A percentile compares a stretch with the other conserved stretches of the same genome.
These are phyloP conservation scores for Boehmeria nivea DNA, from an alignment of 306 rosid species.

Conservation along the genomic window DNA sequence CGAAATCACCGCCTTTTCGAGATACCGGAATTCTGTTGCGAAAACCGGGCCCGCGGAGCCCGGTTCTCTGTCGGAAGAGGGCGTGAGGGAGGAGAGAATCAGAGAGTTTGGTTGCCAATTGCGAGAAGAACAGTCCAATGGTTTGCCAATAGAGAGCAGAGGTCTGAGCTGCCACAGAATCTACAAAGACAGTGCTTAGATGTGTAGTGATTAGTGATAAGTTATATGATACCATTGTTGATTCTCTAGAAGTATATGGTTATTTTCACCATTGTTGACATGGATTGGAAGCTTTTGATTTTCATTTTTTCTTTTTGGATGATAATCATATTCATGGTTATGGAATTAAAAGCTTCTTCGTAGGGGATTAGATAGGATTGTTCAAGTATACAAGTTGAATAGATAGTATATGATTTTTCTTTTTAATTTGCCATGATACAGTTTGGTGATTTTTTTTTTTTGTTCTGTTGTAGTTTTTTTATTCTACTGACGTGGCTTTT, in stretches of 20 bases:
- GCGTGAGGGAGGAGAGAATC: constrained; percentile 51
- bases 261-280: too few species aligned
- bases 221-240: background rate
- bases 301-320: background rate
- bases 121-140: constrained; percentile 82
- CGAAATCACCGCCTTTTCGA: constrained; percentile 65
- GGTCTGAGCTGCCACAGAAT: too few species aligned
- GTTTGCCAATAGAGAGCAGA: constrained; percentile 85
- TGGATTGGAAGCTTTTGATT: too few species aligned
- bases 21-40: constrained; percentile 43
- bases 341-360: too few species aligned
- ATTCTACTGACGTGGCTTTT: too few species aligned
- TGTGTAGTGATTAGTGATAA: constrained; percentile 31
- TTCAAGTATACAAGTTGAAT: too few species aligned
- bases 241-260: background rate
- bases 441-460: too few species aligned
- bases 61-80: constrained; percentile 37
- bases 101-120: constrained; percentile 75
- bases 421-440: too few species aligned
- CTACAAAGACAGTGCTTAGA: constrained; percentile 27
- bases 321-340: too few species aligned
- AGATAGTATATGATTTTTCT: too few species aligned
- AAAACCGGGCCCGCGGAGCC: constrained; percentile 24
- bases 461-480: too few species aligned
- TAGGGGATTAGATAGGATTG: too few species aligned